Percentiles rank a stretch among this genome's conserved stretches.
Conservation (phyloP, 306 rosid species). For the Medicago ruthenica region DNA sequence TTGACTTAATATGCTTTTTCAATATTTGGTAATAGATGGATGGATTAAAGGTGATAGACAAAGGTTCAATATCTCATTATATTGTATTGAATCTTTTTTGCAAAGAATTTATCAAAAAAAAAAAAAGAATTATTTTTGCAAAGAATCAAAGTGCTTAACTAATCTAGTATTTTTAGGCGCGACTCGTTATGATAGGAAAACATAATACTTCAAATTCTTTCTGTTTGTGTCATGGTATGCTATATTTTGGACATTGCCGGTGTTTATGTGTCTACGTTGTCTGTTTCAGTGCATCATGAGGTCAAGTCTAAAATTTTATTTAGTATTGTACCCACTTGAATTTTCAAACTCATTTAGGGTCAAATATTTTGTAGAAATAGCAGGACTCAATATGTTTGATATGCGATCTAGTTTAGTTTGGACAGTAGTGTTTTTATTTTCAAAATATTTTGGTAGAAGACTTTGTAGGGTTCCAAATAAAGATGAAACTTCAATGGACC, state of each 20-base stretch:
- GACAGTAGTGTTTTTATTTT: not conserved
- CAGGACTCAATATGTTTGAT: not conserved
- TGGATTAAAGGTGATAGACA: not conserved
- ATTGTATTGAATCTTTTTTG: too few relatives aligned
- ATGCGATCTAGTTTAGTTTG: not conserved
- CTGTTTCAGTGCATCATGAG: not conserved
- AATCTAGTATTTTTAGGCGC: not conserved
- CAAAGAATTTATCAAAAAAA: not conserved
- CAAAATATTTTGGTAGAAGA: not conserved
- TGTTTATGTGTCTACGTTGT: not conserved
- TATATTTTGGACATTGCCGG: not conserved
- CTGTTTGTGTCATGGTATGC: not conserved
- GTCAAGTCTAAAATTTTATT: not conserved
- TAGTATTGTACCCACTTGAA: not conserved
- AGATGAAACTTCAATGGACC: not conserved
- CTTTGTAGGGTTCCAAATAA: not conserved
- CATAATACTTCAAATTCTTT: not conserved
- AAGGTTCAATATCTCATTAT: not conserved
- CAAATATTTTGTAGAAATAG: not conserved
- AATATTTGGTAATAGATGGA: not conserved
- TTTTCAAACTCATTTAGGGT: not conserved
- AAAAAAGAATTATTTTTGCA: too few relatives aligned
- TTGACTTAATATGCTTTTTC: not conserved
- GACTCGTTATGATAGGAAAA: not conserved
- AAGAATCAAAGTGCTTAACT: not conserved